Percentiles rank a stretch among this genome's conserved stretches.
Evolutionary conservation across 148 eudicot species (phyloP).

Genomic region (Chenopodium formosanum): DNA sequence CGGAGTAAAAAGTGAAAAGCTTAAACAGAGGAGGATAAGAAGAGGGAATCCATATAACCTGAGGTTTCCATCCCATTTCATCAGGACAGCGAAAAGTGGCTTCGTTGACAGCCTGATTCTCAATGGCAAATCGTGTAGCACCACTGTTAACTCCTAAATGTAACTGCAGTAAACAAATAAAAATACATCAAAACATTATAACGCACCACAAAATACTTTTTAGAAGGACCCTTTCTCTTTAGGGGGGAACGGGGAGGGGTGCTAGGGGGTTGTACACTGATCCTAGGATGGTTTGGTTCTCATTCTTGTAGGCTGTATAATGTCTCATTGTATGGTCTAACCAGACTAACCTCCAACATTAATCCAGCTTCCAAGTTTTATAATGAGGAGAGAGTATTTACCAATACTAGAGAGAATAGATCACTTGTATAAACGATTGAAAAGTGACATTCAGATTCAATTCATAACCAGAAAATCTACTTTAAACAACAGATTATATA

Average conservation of each 20-base stretch:
- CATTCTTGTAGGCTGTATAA: background rate
- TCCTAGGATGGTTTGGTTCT: constrained; percentile 9
- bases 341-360: background rate
- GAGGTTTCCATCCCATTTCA: constrained; percentile 99
- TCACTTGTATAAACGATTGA: background rate
- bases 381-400: background rate
- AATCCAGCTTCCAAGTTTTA: background rate
- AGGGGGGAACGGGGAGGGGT: background rate
- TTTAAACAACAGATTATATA: background rate
- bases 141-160: constrained; percentile 96
- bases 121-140: constrained; percentile 83
- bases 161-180: constrained; percentile 40
- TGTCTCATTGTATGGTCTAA: constrained; percentile 1
- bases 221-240: background rate
- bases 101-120: constrained; percentile 86
- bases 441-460: background rate
- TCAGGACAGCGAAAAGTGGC: constrained; percentile 97
- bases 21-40: background rate
- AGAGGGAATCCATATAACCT: constrained; percentile 43
- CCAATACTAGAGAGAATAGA: background rate
- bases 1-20: background rate
- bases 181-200: background rate
- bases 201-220: background rate
- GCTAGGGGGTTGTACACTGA: background rate
- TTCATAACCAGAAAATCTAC: background rate